Evolutionary conservation across 2,329 filamentous ascomycete genomes (phyloP), one percentile per base, ranked within the genome.

Genomic region (Fusarium paranaense): DNA sequence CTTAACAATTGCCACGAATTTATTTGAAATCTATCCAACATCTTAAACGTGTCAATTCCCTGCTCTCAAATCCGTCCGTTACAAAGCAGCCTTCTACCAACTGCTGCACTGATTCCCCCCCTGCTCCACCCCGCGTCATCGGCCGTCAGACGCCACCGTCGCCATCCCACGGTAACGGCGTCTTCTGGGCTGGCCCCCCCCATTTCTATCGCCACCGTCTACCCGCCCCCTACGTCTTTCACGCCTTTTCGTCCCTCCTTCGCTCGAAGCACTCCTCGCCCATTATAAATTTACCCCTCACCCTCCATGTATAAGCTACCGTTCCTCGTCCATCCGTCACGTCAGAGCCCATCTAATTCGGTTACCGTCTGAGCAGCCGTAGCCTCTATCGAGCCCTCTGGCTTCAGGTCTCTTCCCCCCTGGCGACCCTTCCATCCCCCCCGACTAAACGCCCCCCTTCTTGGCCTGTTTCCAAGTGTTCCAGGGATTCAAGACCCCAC

Each of bases 401-500:
- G 42, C 62, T 66, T 67, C 68, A 70, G 59, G 60, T 37, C 70
- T 37, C 70, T 38, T 73, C 62, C 66, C 61, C 59, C 69, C 64
- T 67, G 67, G 40, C 40, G 40, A 45, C 38, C 38, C 38, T 42
- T 13, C 38, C 38, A 65, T 63, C 52, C 66, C 45, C 45, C 63
- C 47, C 64, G 61, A 66, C 38, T 61, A 60, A 65, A 67, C 62
- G 54, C 54, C 61, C 74, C 70, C 72, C 67, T 72, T 70, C 74
- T 76, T 75, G 59, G 67, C 70, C 68, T 67, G 70, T 68, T 77
- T 76, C 75, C 74, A 77, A 76, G 70, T 70, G 62, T 77, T 73
- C 67, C 73, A 77, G 75, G 73, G 75, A 77, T 76, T 69, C 67
- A 76, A 67, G 75, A 77, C 75, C 75, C 75, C 75, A 77, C 75